Evolutionary conservation across 2,329 filamentous ascomycete genomes (phyloP), one percentile per base, ranked within the genome.

Genomic region (Ciborinia camelliae): DNA sequence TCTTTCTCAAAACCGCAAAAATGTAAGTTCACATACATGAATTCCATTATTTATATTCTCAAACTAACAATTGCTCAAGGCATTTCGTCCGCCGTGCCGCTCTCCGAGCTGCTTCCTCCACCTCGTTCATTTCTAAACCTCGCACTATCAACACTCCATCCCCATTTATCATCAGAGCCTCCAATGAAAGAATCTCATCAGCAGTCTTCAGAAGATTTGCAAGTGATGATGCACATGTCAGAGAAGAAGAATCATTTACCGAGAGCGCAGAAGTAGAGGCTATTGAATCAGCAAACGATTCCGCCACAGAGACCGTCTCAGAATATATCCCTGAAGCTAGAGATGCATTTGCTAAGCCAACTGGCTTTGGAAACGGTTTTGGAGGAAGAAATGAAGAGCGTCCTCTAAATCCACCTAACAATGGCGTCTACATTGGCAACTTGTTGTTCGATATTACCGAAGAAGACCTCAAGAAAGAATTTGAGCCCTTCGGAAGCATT

Each of bases 381-480:
- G 30, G 60, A 15, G 45, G 43, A n/a, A 39, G 39, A 18, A 2
- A 9, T 10, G 14, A 32, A 10, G 57, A 58, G 4, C 53, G 58
- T 48, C 30, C 39, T 54, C 14, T 28, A 9, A 30, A 48, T 26
- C 32, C 48, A 54, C 69, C 64, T 60, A 67, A 15, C 20, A 37
- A 65, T n/a, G 62, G 62, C 28, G 71, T 91, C 65, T 91, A 89
- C 71, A 74, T 90, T 68, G 88, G 87, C 51, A 91, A 91, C 74
- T 75, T 91, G 43, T 87, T 87, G 75, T 91, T 87, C 73, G 87
- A 90, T 73, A 80, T 89, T 65, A 86, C 82, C 8, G 80, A 81
- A 18, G 81, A 84, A 48, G 82, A 88, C 70, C 72, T 91, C 53
- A 79, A 83, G 72, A 78, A 79, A 62, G 81, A 86, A 65, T 87